Evolutionary conservation across 2,329 filamentous ascomycete genomes (phyloP).

Genomic region (Aureobasidium sp.): DNA sequence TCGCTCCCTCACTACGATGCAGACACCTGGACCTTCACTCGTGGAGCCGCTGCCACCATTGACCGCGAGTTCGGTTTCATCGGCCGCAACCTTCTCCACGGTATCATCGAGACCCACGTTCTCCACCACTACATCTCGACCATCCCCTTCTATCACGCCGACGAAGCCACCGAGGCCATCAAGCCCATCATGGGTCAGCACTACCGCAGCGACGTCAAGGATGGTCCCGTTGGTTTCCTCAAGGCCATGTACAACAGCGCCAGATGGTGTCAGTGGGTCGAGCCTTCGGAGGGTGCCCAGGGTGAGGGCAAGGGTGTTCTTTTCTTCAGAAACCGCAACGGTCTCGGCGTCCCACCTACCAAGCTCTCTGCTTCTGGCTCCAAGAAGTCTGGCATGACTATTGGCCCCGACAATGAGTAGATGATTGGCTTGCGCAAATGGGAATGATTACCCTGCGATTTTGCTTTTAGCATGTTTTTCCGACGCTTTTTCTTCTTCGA

Average conservation of each 20-base stretch:
- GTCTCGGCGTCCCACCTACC: conserved; percentile 58
- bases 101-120: conserved; percentile 95
- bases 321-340: conserved; percentile 94
- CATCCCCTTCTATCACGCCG: conserved; percentile 95
- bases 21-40: conserved; percentile 84
- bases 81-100: conserved; percentile 82
- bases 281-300: conserved; percentile 74
- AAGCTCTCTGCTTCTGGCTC: conserved; percentile 23
- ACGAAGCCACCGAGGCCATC: conserved; percentile 90
- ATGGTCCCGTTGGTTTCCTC: conserved; percentile 75
- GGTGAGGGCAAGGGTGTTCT: conserved; percentile 78
- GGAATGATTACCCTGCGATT: conserved; percentile 9
- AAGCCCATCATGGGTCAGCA: conserved; percentile 91
- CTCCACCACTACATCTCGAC: conserved; percentile 95
- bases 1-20: conserved; percentile 85
- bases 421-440: not conserved
- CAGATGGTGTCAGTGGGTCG: conserved; percentile 93
- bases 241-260: conserved; percentile 72
- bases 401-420: conserved; percentile 17
- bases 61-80: conserved; percentile 97
- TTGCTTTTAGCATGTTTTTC: conserved; percentile 14
- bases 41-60: conserved; percentile 89
- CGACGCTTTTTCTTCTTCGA: not conserved
- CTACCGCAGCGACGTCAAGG: conserved; percentile 77
- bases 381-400: conserved; percentile 7